These are phyloP conservation scores for Lophium mytilinum DNA, from an alignment of 495 filamentous ascomycete species.

Conservation along the genomic window DNA sequence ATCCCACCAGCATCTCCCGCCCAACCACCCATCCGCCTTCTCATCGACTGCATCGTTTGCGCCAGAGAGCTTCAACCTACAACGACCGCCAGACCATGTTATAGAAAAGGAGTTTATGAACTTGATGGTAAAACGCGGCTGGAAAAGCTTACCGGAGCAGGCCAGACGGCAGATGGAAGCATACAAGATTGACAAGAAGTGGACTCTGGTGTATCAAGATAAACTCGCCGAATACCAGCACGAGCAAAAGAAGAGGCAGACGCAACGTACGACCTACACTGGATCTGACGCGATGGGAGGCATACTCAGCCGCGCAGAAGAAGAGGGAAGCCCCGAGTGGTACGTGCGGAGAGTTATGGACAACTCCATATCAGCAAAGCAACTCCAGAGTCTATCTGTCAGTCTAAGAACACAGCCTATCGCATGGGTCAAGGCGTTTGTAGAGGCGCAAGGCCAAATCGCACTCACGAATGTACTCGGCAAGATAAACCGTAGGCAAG, in stretches of 20 bases:
- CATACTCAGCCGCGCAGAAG: constrained; percentile 67
- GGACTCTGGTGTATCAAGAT: constrained; percentile 94
- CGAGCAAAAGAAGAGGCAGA: constrained; percentile 77
- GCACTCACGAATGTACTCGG: constrained; percentile 87
- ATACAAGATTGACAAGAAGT: constrained; percentile 90
- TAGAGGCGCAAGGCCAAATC: constrained; percentile 95
- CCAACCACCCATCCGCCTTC: constrained; percentile 33
- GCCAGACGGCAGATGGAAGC: constrained; percentile 90
- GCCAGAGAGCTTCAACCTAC: constrained; percentile 55
- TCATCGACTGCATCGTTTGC: constrained; percentile 43
- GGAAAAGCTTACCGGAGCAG: constrained; percentile 94
- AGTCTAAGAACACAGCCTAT: constrained; percentile 94
- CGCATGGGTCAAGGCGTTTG: constrained; percentile 92
- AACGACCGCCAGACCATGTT: constrained; percentile 64
- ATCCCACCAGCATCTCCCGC: constrained; percentile 21
- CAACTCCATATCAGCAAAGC: constrained; percentile 84
- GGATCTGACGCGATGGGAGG: constrained; percentile 53
- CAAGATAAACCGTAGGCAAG: constrained; percentile 85
- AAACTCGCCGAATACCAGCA: constrained; percentile 86
- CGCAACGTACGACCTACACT: constrained; percentile 55
- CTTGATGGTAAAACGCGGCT: constrained; percentile 94
- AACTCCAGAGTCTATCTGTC: constrained; percentile 83
- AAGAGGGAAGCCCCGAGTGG: constrained; percentile 96
- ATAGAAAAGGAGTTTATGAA: constrained; percentile 90
- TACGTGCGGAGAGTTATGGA: constrained; percentile 97